Evolutionary conservation across 1,284 basidiomycete genomes (phyloP).

Genomic region (Omphalotus olearius): DNA sequence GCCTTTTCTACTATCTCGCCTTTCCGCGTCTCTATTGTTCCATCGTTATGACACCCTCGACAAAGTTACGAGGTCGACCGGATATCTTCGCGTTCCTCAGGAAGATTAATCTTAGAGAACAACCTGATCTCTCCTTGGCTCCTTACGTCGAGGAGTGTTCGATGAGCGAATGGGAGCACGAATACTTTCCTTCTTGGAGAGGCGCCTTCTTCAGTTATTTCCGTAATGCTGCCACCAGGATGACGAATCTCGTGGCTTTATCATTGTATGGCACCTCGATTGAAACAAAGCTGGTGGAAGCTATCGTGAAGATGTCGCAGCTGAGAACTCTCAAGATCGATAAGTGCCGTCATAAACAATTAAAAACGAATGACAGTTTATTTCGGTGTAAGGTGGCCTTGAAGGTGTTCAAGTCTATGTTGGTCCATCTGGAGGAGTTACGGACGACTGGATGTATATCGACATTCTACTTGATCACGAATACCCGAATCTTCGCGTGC

Average conservation of each 20-base stretch:
- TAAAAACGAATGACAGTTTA: too few species aligned
- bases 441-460: background rate
- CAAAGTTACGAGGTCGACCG: background rate
- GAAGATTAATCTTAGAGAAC: background rate
- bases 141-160: background rate
- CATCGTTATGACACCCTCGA: background rate
- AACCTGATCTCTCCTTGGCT: background rate
- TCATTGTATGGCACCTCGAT: background rate
- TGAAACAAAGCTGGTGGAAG: background rate
- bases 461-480: background rate
- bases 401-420: background rate
- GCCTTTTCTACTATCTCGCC: background rate
- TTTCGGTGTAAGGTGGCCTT: background rate
- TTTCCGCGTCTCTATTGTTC: background rate
- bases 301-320: background rate
- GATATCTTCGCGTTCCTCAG: background rate
- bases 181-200: too few species aligned
- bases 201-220: too few species aligned
- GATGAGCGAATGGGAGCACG: background rate
- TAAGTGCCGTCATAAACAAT: background rate
- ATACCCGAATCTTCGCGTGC: too few species aligned
- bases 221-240: background rate
- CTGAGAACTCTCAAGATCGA: background rate
- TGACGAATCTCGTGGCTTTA: background rate
- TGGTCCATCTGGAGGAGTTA: background rate